Percentiles rank a stretch among this genome's conserved stretches.
Conservation (phyloP, 1,284 basidiomycete species). For the Naganishia albida region DNA sequence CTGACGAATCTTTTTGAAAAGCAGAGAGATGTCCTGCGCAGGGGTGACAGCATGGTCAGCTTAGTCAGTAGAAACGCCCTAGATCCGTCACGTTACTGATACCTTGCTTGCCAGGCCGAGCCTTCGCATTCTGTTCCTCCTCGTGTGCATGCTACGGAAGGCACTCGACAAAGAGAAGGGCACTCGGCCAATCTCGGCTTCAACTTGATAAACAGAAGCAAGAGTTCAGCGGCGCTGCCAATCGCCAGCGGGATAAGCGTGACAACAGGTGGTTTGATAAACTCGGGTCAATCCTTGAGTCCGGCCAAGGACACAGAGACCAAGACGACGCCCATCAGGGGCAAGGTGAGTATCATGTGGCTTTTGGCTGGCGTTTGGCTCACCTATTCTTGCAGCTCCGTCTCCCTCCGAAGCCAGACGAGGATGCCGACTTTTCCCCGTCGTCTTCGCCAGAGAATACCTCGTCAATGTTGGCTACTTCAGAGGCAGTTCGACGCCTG, state of each 20-base stretch:
- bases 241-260: slow-evolving; percentile 33
- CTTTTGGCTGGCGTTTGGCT: background rate
- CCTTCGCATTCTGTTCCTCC: slow-evolving; percentile 19
- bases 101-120: slow-evolving; percentile 9
- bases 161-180: slow-evolving; percentile 15
- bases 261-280: slow-evolving; percentile 17
- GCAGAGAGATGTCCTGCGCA: slow-evolving; percentile 32
- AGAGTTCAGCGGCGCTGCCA: slow-evolving; percentile 32
- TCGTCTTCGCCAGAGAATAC: slow-evolving; percentile 34
- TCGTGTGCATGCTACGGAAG: slow-evolving; percentile 9
- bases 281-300: slow-evolving; percentile 3
- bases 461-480: slow-evolving; percentile 27
- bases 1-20: slow-evolving; percentile 34
- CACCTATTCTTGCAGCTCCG: slow-evolving; percentile 18
- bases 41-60: slow-evolving; percentile 32
- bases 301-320: slow-evolving; percentile 3
- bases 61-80: slow-evolving; percentile 21
- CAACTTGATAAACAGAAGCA: slow-evolving; percentile 31
- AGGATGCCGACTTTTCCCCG: slow-evolving; percentile 31
- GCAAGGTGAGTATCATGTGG: slow-evolving; percentile 20
- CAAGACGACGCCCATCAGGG: slow-evolving; percentile 20
- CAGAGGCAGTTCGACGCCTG: slow-evolving; percentile 32
- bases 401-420: slow-evolving; percentile 31
- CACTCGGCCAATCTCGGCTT: slow-evolving; percentile 5
- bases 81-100: background rate